Base-by-base conservation (phyloP, 2,329 filamentous ascomycete genomes). In the Helotiales sp. region DNA sequence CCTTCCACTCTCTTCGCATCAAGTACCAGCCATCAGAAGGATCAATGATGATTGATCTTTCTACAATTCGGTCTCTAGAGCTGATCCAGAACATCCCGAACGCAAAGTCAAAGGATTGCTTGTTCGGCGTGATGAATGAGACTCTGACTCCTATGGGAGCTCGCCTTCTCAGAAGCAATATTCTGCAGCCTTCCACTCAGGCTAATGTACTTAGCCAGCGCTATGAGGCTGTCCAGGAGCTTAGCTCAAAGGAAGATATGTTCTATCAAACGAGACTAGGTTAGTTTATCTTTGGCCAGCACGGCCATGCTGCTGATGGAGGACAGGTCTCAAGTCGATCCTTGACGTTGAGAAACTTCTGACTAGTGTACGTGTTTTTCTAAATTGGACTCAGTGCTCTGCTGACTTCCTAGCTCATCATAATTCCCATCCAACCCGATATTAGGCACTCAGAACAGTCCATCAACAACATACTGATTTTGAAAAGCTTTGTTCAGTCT, bases 1-100 rank as follows among this genome's bases (percentile, higher is more conserved):
- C 85, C 3, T 79, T 81, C n/a, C 88, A 95, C 70, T 93, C 93
- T 19, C 81, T 98, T 30, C 85, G 91, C 3, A 88, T 98, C 68
- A 88, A 86, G 62, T 97, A 96, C 65, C 88, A 93, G 67, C 89
- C 92, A 1, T 92, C 91, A 0, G 90, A 96, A 69, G 90, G 93
- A 24, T 90, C 91, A 0, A 96, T 98, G 93, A 91, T 96, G 83
- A 96, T 98, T 66, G 93, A 97, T 67, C 81, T 95, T 2, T 88
- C 91, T 0, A 96, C 93, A 0, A 91, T 97, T 27, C 82, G 87
- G 34, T 91, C 91, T 0, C 78, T 99, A 2, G 95, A 99, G 71
- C 80, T 99, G 5, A 89, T 98, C 25, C 91, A 96, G 67, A 99
- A 97, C 64, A 70, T 93, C 0, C 86, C 90, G 12, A 86, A 88